Percentiles rank a stretch among this genome's conserved stretches.
phyloP scores from a whole-genome alignment of 345 rosid genomes.

The Pistacia vera region DNA sequence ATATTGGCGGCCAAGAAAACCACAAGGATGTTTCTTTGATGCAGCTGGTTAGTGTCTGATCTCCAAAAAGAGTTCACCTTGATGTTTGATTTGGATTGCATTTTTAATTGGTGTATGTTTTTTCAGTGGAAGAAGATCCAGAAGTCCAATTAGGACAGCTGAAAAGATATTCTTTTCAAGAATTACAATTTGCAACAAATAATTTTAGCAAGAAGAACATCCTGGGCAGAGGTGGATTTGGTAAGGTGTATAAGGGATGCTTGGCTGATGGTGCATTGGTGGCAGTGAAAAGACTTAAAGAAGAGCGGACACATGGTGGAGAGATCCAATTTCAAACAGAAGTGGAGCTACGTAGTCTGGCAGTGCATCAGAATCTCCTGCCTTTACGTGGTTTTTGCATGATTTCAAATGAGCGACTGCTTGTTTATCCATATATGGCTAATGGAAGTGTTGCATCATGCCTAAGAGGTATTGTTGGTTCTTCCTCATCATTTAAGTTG shows the following conservation, averaged over 20 bases:
- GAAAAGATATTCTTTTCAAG: slow-evolving; percentile 26
- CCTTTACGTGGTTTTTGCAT: slow-evolving; percentile 27
- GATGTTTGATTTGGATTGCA: not conserved
- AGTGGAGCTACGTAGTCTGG: slow-evolving; percentile 26
- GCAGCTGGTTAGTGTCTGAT: slow-evolving; percentile 5
- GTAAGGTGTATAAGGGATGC: slow-evolving; percentile 30
- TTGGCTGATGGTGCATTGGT: slow-evolving; percentile 27
- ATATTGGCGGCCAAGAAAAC: slow-evolving; percentile 23
- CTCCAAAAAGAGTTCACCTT: not conserved
- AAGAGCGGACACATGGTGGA: slow-evolving; percentile 11
- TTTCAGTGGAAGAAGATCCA: slow-evolving; percentile 27
- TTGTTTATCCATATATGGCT: slow-evolving; percentile 30
- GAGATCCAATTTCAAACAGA: slow-evolving; percentile 31
- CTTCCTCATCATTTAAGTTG: not conserved
- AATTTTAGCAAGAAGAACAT: slow-evolving; percentile 30
- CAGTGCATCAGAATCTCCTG: slow-evolving; percentile 25
- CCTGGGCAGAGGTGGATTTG: slow-evolving; percentile 31
- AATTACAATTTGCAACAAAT: slow-evolving; percentile 25
- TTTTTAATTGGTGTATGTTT: not conserved
- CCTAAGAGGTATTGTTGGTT: slow-evolving; percentile 14
- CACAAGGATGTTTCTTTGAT: slow-evolving; percentile 23
- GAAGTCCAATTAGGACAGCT: slow-evolving; percentile 25
- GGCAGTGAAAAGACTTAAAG: slow-evolving; percentile 32
- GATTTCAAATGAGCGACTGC: slow-evolving; percentile 22
- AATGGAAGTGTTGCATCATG: slow-evolving; percentile 28